Evolutionary conservation across 2,329 filamentous ascomycete genomes (phyloP), one percentile per base, ranked within the genome.

Genomic region (Xylaria hypoxylon): DNA sequence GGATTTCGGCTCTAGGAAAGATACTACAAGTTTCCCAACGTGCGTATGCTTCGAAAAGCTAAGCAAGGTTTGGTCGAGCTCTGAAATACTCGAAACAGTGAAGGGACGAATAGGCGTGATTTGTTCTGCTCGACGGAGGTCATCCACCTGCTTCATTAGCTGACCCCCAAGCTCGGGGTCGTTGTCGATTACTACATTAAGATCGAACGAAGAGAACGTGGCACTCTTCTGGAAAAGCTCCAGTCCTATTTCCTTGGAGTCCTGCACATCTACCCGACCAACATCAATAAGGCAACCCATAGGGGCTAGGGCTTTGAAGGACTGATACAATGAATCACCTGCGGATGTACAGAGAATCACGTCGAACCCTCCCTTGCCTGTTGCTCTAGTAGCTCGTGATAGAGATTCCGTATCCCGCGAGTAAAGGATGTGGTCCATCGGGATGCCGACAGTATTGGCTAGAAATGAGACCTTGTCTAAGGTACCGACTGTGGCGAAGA

Each of bases 11-110:
- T 70, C 40, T 38, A 65, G 55, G 58, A 62, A 69, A 11, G 62
- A 58, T 5, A 71, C 64, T 4, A 74, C 71, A 1, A 73, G 42
- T 62, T 78, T 78, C 19, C 74, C 74, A n/a, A 73, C 4, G 13
- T 47, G 44, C 13, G 59, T 67, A 2, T 65, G 65, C 26, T 70
- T 70, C 5, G 71, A 70, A 40, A 72, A 69, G 1, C 28, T 40
- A 0, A 69, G 50, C 7, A 72, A 47, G 1, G 33, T 52, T 22
- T 69, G 61, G 47, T 65, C 67, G 4, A 71, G 64, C 33, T 62
- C 31, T 2, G 69, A 67, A 4, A 70, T 53, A 38, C 68, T 59
- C 1, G 51, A 40, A 19, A 44, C 45, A 0, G 61, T 45, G 15
- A 64, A 50, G 2, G 68, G 68, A 7, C 40, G 55, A 2, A 69